Evolutionary conservation across 805 yeast species (phyloP).

Genomic region (Lipomyces lipofer): DNA sequence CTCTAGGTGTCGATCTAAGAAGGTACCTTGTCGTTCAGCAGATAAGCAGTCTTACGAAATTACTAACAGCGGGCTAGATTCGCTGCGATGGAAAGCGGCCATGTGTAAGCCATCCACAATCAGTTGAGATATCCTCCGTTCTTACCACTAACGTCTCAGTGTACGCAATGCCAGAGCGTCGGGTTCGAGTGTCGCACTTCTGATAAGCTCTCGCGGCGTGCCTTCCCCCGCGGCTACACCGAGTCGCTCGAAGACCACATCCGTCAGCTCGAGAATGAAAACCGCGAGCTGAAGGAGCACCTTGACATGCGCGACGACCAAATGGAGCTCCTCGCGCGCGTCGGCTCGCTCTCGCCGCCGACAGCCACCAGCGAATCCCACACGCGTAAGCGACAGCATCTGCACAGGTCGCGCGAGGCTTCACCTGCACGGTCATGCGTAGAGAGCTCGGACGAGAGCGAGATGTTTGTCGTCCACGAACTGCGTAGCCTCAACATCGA

Average conservation of each 20-base stretch:
- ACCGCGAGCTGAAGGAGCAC: constrained; percentile 63
- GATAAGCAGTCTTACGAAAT: background rate
- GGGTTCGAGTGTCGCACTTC: constrained; percentile 89
- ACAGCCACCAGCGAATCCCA: background rate
- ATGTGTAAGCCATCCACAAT: constrained; percentile 2
- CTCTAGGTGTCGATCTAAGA: constrained; percentile 28
- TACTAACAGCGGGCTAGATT: constrained; percentile 30
- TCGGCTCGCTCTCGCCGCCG: constrained; percentile 31
- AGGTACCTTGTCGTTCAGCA: constrained; percentile 5
- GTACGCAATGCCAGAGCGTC: constrained; percentile 79
- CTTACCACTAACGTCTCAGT: constrained; percentile 39
- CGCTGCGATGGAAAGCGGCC: constrained; percentile 71
- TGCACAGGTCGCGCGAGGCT: background rate
- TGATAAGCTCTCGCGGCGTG: constrained; percentile 79
- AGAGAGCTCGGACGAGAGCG: constrained; percentile 31
- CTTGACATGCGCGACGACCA: constrained; percentile 66
- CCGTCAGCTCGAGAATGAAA: constrained; percentile 82
- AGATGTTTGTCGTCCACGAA: constrained; percentile 34
- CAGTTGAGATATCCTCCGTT: background rate
- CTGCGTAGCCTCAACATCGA: constrained; percentile 35
- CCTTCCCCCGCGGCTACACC: constrained; percentile 90
- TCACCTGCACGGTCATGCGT: constrained; percentile 8
- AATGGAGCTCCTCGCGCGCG: constrained; percentile 46
- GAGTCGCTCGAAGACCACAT: constrained; percentile 86
- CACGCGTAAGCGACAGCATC: constrained; percentile 6